Conservation (phyloP, 2,329 filamentous ascomycete species). For the Blastomyces parvus region DNA sequence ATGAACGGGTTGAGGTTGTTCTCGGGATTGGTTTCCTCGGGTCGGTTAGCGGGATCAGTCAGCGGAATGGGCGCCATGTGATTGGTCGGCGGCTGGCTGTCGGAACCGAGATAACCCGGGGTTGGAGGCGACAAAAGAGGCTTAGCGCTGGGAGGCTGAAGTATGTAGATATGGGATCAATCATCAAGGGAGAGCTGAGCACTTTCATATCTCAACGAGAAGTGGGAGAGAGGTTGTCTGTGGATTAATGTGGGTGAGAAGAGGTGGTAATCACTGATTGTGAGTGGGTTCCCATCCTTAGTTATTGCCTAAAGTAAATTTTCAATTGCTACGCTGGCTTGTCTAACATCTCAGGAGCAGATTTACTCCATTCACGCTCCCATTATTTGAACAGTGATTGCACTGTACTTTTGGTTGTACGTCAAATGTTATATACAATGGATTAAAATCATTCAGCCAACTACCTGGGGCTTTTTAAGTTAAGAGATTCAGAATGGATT, state of each 20-base stretch:
- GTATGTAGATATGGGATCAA: background rate
- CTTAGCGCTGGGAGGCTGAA: background rate
- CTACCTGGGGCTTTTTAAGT: background rate
- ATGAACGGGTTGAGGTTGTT: background rate
- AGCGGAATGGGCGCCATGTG: slow-evolving; percentile 14
- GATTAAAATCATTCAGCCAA: background rate
- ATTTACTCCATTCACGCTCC: background rate
- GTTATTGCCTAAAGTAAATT: background rate
- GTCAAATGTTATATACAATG: background rate
- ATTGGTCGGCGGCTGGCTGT: slow-evolving; percentile 11
- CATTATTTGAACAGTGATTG: too few relatives aligned
- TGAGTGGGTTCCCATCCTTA: background rate
- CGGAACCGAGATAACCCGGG: slow-evolving; percentile 17
- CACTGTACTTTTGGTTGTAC: background rate
- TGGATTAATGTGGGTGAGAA: background rate
- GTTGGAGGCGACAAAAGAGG: background rate
- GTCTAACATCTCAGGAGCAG: background rate
- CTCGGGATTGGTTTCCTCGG: slow-evolving; percentile 6
- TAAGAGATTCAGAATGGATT: background rate
- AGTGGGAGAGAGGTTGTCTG: background rate
- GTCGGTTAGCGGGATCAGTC: slow-evolving; percentile 10
- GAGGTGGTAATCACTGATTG: background rate
- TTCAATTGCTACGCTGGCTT: background rate
- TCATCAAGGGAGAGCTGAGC: background rate
- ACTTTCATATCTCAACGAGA: background rate